Evolutionary conservation across 2,329 filamentous ascomycete species (phyloP).

Genomic region (Fusarium coicis): DNA sequence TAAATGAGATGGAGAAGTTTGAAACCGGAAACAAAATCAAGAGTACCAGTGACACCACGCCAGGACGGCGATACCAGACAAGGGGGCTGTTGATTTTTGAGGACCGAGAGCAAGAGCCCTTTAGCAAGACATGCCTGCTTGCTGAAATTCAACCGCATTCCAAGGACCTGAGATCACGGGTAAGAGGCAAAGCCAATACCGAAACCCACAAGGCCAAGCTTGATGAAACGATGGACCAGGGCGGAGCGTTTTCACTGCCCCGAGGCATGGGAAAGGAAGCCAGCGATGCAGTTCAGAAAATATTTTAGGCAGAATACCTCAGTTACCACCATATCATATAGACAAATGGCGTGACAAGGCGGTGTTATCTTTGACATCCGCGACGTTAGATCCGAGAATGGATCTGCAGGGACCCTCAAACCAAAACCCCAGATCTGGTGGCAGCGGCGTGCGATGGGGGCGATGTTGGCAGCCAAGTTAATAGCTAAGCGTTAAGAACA

Average conservation of each 20-base stretch:
- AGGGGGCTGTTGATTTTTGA: conserved; percentile 16
- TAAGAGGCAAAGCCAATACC: neutral
- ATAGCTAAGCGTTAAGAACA: conserved; percentile 6
- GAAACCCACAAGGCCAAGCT: neutral
- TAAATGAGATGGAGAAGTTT: conserved; percentile 38
- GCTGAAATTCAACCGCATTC: neutral
- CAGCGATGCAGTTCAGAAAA: neutral
- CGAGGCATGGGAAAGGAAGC: neutral
- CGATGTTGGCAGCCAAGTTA: conserved; percentile 19
- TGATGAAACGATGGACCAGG: conserved; percentile 5
- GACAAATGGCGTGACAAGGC: conserved; percentile 10
- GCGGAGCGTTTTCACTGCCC: conserved; percentile 16
- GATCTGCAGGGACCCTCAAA: conserved; percentile 43
- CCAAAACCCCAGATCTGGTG: conserved; percentile 41
- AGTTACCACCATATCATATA: neutral
- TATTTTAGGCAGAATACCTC: conserved; percentile 8
- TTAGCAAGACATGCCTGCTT: neutral
- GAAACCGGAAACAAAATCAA: conserved; percentile 38
- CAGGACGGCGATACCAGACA: neutral
- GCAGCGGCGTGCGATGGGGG: conserved; percentile 21
- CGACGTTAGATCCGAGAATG: conserved; percentile 33
- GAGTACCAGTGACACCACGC: conserved; percentile 16
- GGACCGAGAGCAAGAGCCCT: conserved; percentile 2
- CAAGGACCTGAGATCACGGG: conserved; percentile 2
- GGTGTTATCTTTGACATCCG: conserved; percentile 10